Percentiles rank a stretch among this genome's conserved stretches.
These are phyloP conservation scores for Acanthamoeba rhysodes DNA, from an alignment of 208 protist genomes.

Conservation along the genomic window DNA sequence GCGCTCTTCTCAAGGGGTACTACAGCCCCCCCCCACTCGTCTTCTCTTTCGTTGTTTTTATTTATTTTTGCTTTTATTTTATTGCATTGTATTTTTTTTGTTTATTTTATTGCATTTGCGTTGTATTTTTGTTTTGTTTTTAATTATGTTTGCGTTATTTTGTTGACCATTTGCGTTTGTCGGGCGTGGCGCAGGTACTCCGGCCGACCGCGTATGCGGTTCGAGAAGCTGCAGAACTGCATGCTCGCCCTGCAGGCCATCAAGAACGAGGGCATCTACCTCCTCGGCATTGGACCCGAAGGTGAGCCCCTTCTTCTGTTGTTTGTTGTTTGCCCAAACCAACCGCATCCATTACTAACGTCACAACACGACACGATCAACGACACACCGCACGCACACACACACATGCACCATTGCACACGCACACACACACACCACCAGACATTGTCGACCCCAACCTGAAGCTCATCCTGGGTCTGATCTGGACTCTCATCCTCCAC, in stretches of 20 bases:
- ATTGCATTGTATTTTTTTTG: too few relatives aligned
- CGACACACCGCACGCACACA: too few relatives aligned
- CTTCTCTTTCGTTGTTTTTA: not conserved
- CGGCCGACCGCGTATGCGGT: conserved; percentile 10
- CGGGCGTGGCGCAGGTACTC: conserved; percentile 24
- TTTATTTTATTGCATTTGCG: too few relatives aligned
- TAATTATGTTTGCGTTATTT: not conserved
- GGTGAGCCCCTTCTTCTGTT: not conserved
- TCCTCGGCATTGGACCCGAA: conserved; percentile 67
- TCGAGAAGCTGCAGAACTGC: conserved; percentile 73
- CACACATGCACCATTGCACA: not conserved
- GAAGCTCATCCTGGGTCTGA: conserved; percentile 75
- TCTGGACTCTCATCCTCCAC: conserved; percentile 73
- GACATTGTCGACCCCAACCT: conserved; percentile 73
- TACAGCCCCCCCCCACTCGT: not conserved
- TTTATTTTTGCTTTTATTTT: too few relatives aligned
- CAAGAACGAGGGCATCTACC: conserved; percentile 70
- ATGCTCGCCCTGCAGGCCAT: conserved; percentile 65
- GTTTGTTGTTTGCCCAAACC: not conserved
- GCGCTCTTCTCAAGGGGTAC: conserved; percentile 49
- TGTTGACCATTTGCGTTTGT: not conserved
- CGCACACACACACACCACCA: not conserved
- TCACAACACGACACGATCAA: too few relatives aligned
- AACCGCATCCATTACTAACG: not conserved
- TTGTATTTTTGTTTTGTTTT: too few relatives aligned